Base-by-base conservation (phyloP, 2,329 filamentous ascomycete species). In the Trichoderma sp. region DNA sequence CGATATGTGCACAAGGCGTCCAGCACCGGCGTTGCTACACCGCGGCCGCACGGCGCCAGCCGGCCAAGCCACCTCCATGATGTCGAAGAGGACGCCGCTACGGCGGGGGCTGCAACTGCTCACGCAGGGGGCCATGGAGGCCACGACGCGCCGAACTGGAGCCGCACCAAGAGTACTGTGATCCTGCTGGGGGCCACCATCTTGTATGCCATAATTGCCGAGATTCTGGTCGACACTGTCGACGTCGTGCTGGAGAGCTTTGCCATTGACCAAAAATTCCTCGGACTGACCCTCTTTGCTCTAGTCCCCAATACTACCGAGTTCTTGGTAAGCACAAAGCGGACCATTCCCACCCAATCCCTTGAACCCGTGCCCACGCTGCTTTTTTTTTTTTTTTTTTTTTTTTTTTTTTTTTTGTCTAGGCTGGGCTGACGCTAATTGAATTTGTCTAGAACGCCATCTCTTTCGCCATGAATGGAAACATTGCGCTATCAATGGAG, bases 101-200 rank as follows among this genome's bases (percentile, higher is more conserved):
- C 71, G 2, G 75, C 74, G 0, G 77, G 74, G n/a, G 75, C 73
- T 8, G 78, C 76, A 0, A 81, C 81, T 51, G 74, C 73, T n/a
- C 77, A 76, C 49, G 76, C 74, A 52, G 74, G 72, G 49, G 75
- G 80, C 16, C 85, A 86, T 64, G 92, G 92, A 56, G 94, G 95
- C 0, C 96, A 99, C 75, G 96, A 99, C 79, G 96, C 96, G n/a
- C 96, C 96, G 5, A 99, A 99, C 78, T 99, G 96, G 96, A 93
- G 95, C 75, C 90, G 94, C 70, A 87, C 86, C 65, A 98, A 98
- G 86, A 97, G 93, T 83, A 87, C 93, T 2, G 84, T 97, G 58
- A 95, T 99, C 69, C 84, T 99, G 14, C 88, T 98, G 73, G 90
- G 89, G 1, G 95, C 96, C 3, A 99, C 96, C 0, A 76, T 98